Conservation (phyloP, 179 eudicot genomes). For the Vitellaria paradoxa region DNA sequence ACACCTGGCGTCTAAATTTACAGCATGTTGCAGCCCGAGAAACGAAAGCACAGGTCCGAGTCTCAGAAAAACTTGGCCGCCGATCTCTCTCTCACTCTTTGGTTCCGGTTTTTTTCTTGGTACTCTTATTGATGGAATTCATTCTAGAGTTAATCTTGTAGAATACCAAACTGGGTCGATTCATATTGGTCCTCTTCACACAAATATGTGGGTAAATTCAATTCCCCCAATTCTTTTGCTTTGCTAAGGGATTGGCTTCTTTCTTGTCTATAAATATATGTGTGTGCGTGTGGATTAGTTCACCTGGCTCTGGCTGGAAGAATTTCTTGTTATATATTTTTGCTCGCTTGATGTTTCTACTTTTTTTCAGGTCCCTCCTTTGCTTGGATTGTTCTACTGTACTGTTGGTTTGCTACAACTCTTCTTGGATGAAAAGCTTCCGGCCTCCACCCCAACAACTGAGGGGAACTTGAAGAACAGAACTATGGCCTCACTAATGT, state of each 20-base stretch:
- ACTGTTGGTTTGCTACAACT: slow-evolving; percentile 68
- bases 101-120: slow-evolving; percentile 74
- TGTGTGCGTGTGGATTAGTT: too few species aligned
- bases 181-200: slow-evolving; percentile 77
- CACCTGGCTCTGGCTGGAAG: too few species aligned
- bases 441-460: slow-evolving; percentile 16
- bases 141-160: slow-evolving; percentile 73
- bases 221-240: not conserved
- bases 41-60: slow-evolving; percentile 17
- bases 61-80: slow-evolving; percentile 31
- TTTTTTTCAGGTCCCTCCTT: slow-evolving; percentile 61
- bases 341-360: not conserved
- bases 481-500: slow-evolving; percentile 58
- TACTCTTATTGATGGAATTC: slow-evolving; percentile 76
- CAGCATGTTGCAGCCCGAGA: slow-evolving; percentile 28
- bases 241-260: too few species aligned
- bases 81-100: slow-evolving; percentile 45
- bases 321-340: too few species aligned
- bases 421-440: slow-evolving; percentile 46
- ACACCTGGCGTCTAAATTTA: not conserved
- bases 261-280: not conserved
- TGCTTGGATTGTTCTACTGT: slow-evolving; percentile 77
- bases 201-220: slow-evolving; percentile 64
- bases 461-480: slow-evolving; percentile 31
- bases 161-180: slow-evolving; percentile 66